phyloP scores from a whole-genome alignment of 2,329 filamentous ascomycete species.

The Huntiella abstrusa region DNA sequence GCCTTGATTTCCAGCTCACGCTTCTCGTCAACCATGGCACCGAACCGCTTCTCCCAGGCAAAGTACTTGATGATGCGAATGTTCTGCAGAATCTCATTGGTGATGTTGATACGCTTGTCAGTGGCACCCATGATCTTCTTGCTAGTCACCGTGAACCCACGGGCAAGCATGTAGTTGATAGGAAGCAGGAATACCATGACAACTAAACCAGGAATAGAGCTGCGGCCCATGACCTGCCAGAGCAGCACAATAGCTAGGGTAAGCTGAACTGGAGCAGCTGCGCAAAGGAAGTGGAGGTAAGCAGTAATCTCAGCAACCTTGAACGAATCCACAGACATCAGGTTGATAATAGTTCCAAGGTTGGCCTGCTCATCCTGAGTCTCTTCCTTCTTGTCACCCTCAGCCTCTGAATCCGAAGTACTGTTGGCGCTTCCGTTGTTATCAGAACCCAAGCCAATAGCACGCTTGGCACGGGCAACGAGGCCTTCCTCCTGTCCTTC shows the following conservation, averaged over 20 bases:
- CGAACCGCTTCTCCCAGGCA: slow-evolving; percentile 89
- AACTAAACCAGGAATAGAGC: slow-evolving; percentile 79
- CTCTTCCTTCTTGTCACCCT: slow-evolving; percentile 17
- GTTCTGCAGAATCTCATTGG: slow-evolving; percentile 91
- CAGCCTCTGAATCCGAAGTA: slow-evolving; percentile 13
- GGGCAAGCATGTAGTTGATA: slow-evolving; percentile 75
- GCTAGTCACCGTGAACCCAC: slow-evolving; percentile 68
- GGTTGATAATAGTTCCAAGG: slow-evolving; percentile 93
- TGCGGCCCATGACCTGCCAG: slow-evolving; percentile 78
- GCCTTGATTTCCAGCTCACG: slow-evolving; percentile 58
- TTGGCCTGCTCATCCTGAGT: slow-evolving; percentile 60
- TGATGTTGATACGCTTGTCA: slow-evolving; percentile 87
- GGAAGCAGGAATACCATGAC: slow-evolving; percentile 82
- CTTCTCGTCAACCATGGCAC: slow-evolving; percentile 75
- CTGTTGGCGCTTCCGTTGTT: too few relatives aligned
- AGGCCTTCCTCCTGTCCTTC: slow-evolving; percentile 19
- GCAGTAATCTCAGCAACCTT: slow-evolving; percentile 91
- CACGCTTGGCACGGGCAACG: slow-evolving; percentile 31
- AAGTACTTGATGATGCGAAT: slow-evolving; percentile 99
- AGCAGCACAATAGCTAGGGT: slow-evolving; percentile 62
- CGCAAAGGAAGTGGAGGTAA: slow-evolving; percentile 91
- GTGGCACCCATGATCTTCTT: slow-evolving; percentile 85
- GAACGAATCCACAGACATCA: slow-evolving; percentile 99
- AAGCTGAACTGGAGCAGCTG: slow-evolving; percentile 75
- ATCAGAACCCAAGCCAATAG: slow-evolving; percentile 38